Conservation (phyloP, 1,284 basidiomycete species). For the Naganishia sp. region DNA sequence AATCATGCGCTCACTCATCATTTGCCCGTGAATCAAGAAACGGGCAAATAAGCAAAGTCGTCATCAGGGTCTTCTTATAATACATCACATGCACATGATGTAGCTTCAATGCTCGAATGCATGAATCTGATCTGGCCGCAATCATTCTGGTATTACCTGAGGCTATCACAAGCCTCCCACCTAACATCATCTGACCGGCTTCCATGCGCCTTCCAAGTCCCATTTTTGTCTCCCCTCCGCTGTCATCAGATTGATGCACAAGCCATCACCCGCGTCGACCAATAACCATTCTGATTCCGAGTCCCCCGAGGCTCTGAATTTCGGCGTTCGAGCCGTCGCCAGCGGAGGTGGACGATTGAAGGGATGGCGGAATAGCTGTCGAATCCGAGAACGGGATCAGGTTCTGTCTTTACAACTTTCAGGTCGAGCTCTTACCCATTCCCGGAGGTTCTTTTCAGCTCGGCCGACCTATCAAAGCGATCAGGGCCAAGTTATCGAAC, state of each 20-base stretch:
- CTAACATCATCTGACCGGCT: constrained; percentile 4
- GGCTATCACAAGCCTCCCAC: no score
- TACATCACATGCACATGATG: neutral
- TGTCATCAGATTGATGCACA: constrained; percentile 38
- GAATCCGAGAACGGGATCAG: no score
- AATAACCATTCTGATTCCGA: constrained; percentile 36
- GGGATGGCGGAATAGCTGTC: constrained; percentile 35
- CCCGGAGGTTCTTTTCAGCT: constrained; percentile 33
- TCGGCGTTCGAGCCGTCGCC: constrained; percentile 14
- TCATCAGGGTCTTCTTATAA: no score
- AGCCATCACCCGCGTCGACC: constrained; percentile 33
- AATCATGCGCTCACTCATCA: constrained; percentile 10
- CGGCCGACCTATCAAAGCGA: constrained; percentile 28
- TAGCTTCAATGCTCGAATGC: neutral
- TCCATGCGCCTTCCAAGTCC: constrained; percentile 33
- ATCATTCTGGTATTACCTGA: no score
- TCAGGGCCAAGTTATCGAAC: no score
- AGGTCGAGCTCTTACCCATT: constrained; percentile 33
- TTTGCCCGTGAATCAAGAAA: neutral
- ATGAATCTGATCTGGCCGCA: neutral
- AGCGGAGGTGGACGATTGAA: constrained; percentile 27
- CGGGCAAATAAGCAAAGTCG: no score
- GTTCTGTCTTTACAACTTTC: no score
- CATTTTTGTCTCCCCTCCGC: constrained; percentile 32
- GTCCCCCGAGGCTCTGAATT: constrained; percentile 21